Evolutionary conservation across 1,284 basidiomycete genomes (phyloP).

Genomic region (Melampsora occidentalis): DNA sequence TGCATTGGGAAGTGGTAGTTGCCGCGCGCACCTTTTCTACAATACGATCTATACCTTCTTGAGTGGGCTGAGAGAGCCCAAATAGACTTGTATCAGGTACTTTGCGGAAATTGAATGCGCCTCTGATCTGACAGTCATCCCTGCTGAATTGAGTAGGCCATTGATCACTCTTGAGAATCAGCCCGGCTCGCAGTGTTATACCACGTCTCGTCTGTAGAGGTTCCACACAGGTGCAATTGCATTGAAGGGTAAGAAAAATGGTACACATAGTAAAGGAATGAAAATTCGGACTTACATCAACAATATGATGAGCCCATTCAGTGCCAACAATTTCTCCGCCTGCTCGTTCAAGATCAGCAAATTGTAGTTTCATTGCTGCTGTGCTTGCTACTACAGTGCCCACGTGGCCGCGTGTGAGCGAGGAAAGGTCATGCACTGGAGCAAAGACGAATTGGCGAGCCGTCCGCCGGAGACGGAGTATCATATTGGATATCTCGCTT

Average conservation of each 20-base stretch:
- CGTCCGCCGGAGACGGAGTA: conserved; percentile 74
- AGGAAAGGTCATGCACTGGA: conserved; percentile 79
- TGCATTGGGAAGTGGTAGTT: conserved; percentile 5
- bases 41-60: conserved; percentile 82
- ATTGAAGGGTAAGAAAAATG: conserved; percentile 2
- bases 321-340: conserved; percentile 85
- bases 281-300: conserved; percentile 62
- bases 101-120: conserved; percentile 90
- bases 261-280: neutral
- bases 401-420: conserved; percentile 66
- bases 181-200: conserved; percentile 84
- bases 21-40: conserved; percentile 56
- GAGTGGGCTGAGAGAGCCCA: conserved; percentile 82
- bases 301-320: conserved; percentile 88
- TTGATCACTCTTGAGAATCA: conserved; percentile 74
- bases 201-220: conserved; percentile 73
- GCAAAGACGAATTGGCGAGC: conserved; percentile 76
- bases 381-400: conserved; percentile 55
- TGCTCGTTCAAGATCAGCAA: conserved; percentile 66
- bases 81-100: conserved; percentile 81
- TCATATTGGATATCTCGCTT: conserved; percentile 53
- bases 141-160: conserved; percentile 71
- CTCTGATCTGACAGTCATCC: conserved; percentile 61
- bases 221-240: neutral
- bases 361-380: conserved; percentile 46